A percentile compares a stretch with the other conserved stretches of the same genome.
phyloP scores from a whole-genome alignment of 768 basidiomycete species.

The Podaxis mareebaensis region DNA sequence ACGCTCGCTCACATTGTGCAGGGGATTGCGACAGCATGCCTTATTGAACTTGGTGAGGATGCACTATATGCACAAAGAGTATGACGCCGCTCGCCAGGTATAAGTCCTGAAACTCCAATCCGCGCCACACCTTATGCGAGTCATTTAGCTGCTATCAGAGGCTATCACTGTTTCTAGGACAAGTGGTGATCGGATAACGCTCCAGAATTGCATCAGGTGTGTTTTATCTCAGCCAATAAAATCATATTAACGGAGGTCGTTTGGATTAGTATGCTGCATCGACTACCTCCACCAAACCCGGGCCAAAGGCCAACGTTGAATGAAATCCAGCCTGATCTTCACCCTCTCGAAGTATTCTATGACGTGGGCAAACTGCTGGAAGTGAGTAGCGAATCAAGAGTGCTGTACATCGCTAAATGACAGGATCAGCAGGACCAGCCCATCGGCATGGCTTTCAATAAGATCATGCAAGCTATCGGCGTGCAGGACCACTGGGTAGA shows the following conservation, averaged over 20 bases:
- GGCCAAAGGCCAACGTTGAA: constrained; percentile 57
- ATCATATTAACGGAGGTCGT: constrained; percentile 8
- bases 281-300: constrained; percentile 56
- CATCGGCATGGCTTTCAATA: constrained; percentile 65
- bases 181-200: constrained; percentile 65
- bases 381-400: constrained; percentile 28
- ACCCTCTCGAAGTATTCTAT: constrained; percentile 74
- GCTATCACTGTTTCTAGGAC: constrained; percentile 79
- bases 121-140: background rate
- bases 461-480: constrained; percentile 63
- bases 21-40: constrained; percentile 79
- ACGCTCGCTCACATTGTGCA: constrained; percentile 27
- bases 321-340: constrained; percentile 73
- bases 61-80: constrained; percentile 74
- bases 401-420: background rate
- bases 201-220: constrained; percentile 81
- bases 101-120: background rate
- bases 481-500: constrained; percentile 76
- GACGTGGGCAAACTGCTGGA: constrained; percentile 78
- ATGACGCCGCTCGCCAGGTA: constrained; percentile 68
- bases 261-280: constrained; percentile 61
- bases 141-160: constrained; percentile 64
- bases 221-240: background rate
- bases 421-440: constrained; percentile 60
- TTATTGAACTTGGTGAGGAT: constrained; percentile 75